Base-by-base conservation (phyloP, 768 basidiomycete species). In the Pleurotus salmoneostramineus region DNA sequence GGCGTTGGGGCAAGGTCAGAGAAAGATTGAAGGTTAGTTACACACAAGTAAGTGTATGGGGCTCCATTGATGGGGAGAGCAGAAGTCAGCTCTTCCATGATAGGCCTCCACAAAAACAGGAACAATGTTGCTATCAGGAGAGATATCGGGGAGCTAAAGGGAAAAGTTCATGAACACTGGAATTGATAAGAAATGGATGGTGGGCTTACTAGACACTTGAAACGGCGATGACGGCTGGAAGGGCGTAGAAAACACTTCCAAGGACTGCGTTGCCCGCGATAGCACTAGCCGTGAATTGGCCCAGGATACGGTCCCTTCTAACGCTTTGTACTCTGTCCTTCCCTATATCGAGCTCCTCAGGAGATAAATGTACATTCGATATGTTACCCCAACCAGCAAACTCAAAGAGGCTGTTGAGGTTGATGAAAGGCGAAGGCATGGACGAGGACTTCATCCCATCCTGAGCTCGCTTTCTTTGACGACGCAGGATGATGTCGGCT, bases 381-480 rank as follows among this genome's bases (percentile, higher is more conserved):
- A 83, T 65, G 4, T 81, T 77, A 1, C 87, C 87, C 86, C 87
- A 88, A 3, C 87, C 88, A 0, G 88, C 82, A 62, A 90, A 91
- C 62, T 88, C 86, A 60, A 88, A 87, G 40, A 83, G 77, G 63
- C 83, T 81, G 11, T 79, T 69, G 37, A 89, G 77, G 60, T 87
- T 79, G 27, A 84, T 67, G 64, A 87, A 87, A 37, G 84, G 80
- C 5, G 87, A 87, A 4, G 83, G 84, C 4, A 77, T 63, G 37
- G 73, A 62, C 5, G 66, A 67, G 5, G 66, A 49, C 60, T 81
- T 80, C 15, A 74, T 68, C 1, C 76, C 77, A 42, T 74, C 72
- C 12, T 64, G 67, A 2, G 82, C 76, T 6, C 81, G 78, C 40
- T 71, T 66, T 11, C 83, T 76, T 63, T 87, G 85, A n/a, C 83